These are phyloP conservation scores for Wickerhamomyces alni DNA, from an alignment of 805 yeast genomes.

Conservation along the genomic window DNA sequence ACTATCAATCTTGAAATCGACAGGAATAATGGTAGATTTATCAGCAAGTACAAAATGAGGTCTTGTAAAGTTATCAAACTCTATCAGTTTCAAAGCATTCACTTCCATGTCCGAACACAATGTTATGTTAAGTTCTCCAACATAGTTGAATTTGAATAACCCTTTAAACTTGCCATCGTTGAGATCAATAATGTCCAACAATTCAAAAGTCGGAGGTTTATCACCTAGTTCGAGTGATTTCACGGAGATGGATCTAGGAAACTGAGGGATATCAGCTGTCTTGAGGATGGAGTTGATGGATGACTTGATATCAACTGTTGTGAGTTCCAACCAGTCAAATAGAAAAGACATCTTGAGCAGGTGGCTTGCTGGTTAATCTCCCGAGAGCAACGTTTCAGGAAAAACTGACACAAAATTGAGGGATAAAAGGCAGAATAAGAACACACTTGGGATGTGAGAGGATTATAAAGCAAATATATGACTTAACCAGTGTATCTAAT, in stretches of 20 bases:
- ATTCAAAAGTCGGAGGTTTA: constrained; percentile 14
- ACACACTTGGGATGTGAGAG: too few relatives aligned
- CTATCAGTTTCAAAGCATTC: constrained; percentile 19
- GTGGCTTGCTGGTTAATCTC: too few relatives aligned
- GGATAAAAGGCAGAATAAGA: too few relatives aligned
- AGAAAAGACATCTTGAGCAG: constrained; percentile 17
- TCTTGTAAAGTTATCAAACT: constrained; percentile 21
- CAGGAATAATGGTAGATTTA: constrained; percentile 21
- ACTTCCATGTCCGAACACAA: constrained; percentile 20
- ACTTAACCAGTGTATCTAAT: too few relatives aligned
- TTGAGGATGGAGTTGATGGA: constrained; percentile 17
- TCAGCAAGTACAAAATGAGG: constrained; percentile 20
- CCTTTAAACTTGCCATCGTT: constrained; percentile 16
- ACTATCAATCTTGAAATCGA: constrained; percentile 16
- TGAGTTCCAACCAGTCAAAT: constrained; percentile 19
- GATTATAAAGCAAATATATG: too few relatives aligned
- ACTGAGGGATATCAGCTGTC: constrained; percentile 11
- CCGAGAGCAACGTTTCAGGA: too few relatives aligned
- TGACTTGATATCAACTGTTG: constrained; percentile 16
- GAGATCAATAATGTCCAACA: constrained; percentile 19
- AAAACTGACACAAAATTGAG: too few relatives aligned
- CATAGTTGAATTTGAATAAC: constrained; percentile 19
- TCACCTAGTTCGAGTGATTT: constrained; percentile 12
- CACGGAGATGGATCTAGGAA: constrained; percentile 17
- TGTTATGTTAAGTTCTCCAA: constrained; percentile 15